phyloP scores from a whole-genome alignment of 2,329 filamentous ascomycete species.

The Colletotrichum eremochloae region DNA sequence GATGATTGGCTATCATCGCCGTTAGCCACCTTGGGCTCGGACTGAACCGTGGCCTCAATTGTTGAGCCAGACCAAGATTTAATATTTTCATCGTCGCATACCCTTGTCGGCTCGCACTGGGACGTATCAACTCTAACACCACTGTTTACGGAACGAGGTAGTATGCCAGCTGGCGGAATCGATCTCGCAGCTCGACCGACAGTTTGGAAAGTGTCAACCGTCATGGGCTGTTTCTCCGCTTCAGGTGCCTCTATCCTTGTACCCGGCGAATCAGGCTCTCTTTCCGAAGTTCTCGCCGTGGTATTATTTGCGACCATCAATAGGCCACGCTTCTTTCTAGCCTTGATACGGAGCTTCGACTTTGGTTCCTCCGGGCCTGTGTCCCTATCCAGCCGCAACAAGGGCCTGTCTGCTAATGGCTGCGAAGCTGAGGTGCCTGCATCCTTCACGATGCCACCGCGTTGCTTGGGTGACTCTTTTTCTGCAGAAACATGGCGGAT shows the following conservation, averaged over 20 bases:
- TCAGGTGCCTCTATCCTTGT: not conserved
- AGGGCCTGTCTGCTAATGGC: not conserved
- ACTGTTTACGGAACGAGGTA: not conserved
- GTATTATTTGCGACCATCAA: conserved; percentile 59
- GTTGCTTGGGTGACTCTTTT: not conserved
- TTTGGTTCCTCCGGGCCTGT: conserved; percentile 46
- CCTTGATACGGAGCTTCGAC: conserved; percentile 62
- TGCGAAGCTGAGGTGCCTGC: not conserved
- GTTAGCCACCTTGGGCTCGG: not conserved
- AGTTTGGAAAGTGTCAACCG: not conserved
- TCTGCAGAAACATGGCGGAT: not conserved
- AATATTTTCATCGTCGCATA: not conserved
- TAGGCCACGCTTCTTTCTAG: conserved; percentile 62
- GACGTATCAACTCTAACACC: not conserved
- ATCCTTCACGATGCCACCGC: not conserved
- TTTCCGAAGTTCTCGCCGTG: not conserved
- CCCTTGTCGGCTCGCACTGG: not conserved
- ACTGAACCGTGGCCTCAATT: not conserved
- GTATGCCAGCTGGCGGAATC: not conserved
- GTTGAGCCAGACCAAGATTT: too few species aligned
- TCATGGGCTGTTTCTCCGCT: not conserved
- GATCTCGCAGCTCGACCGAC: not conserved
- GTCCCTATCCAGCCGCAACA: too few species aligned
- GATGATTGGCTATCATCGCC: not conserved
- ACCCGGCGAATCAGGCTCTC: not conserved